phyloP scores from a whole-genome alignment of 768 basidiomycete species.

The Gautieria morchelliformis region DNA sequence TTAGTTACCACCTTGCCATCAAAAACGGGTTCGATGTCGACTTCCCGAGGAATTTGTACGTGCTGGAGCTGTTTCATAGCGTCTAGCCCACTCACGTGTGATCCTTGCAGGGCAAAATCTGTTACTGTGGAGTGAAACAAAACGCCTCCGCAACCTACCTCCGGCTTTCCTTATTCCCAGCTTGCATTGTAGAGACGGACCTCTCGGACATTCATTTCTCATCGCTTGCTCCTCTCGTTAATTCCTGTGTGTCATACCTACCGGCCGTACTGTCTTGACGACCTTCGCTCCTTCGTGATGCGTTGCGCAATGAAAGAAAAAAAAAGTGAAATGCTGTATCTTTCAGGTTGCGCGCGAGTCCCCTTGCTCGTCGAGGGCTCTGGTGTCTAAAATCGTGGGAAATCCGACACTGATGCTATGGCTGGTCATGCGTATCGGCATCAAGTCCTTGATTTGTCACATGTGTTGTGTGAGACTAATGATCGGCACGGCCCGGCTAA shows the following conservation, averaged over 20 bases:
- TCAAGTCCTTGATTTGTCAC: too few species aligned
- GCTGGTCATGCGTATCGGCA: too few species aligned
- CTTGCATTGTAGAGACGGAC: not conserved
- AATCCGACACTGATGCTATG: too few species aligned
- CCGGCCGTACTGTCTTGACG: too few species aligned
- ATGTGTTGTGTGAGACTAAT: too few species aligned
- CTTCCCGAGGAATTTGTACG: constrained; percentile 92
- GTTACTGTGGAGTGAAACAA: constrained; percentile 55
- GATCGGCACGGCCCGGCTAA: too few species aligned
- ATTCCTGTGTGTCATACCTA: not conserved
- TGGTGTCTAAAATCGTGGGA: too few species aligned
- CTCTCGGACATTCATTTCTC: not conserved
- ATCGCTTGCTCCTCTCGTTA: not conserved
- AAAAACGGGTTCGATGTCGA: constrained; percentile 96
- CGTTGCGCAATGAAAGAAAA: too few species aligned
- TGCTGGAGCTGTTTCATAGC: constrained; percentile 13
- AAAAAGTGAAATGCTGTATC: too few species aligned
- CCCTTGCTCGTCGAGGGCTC: too few species aligned
- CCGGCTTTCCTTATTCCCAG: not conserved
- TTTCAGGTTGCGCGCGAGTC: too few species aligned
- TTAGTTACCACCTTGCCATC: constrained; percentile 94
- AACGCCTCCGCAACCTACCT: not conserved
- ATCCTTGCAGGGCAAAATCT: constrained; percentile 52
- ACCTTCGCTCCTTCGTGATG: too few species aligned
- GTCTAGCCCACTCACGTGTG: constrained; percentile 8